Evolutionary conservation across 768 basidiomycete species (phyloP).

Genomic region (Galerina sulciceps): DNA sequence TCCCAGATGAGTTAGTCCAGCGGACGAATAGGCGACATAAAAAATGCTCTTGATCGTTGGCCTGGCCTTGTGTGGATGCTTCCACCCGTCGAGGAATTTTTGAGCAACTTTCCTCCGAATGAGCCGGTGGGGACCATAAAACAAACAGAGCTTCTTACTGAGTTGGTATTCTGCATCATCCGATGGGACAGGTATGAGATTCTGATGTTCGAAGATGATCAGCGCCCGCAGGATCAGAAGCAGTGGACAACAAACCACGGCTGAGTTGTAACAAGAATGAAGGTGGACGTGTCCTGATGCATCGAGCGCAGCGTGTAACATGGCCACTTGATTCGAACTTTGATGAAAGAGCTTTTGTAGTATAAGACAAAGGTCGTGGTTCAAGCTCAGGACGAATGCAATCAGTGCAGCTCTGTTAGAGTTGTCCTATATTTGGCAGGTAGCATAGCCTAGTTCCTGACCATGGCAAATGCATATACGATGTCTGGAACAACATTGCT

Average conservation of each 20-base stretch:
- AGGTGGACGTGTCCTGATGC: constrained; percentile 28
- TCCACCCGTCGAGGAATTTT: constrained; percentile 29
- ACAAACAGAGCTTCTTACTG: constrained; percentile 11
- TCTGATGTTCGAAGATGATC: constrained; percentile 11
- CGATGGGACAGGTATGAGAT: constrained; percentile 25
- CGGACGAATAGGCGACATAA: constrained; percentile 29
- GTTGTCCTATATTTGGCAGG: constrained; percentile 12
- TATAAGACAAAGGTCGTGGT: background rate
- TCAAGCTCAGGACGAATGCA: background rate
- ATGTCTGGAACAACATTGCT: no score
- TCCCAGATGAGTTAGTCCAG: constrained; percentile 24
- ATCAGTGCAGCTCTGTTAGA: background rate
- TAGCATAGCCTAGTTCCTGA: background rate
- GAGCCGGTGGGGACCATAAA: background rate
- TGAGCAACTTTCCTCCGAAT: constrained; percentile 20
- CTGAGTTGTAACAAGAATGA: constrained; percentile 23
- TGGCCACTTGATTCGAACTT: background rate
- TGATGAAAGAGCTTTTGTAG: background rate
- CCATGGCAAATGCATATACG: background rate
- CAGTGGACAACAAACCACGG: constrained; percentile 16
- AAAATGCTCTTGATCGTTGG: constrained; percentile 30
- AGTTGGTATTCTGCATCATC: constrained; percentile 24
- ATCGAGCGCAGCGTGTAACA: constrained; percentile 30
- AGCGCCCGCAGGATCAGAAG: background rate
- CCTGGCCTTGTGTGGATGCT: constrained; percentile 23